phyloP scores from a whole-genome alignment of 2,329 filamentous ascomycete species.

The Zopfia rhizophila region DNA sequence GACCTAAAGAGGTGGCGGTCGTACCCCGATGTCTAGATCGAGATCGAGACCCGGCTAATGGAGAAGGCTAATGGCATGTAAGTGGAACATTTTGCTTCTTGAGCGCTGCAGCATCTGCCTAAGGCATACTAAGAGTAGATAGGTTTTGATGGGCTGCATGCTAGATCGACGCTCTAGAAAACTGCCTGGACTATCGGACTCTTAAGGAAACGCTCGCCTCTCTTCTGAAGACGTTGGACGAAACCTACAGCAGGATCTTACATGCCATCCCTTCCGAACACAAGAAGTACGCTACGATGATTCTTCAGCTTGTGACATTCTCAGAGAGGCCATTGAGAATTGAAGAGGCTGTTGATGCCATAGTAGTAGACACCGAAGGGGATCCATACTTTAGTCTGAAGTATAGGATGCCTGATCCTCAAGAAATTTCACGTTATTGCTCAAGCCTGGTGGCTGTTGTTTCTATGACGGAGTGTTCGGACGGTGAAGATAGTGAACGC shows the following conservation, averaged over 20 bases:
- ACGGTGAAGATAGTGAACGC: background rate
- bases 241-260: constrained; percentile 29
- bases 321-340: constrained; percentile 20
- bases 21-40: constrained; percentile 29
- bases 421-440: constrained; percentile 33
- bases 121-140: constrained; percentile 6
- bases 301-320: constrained; percentile 25
- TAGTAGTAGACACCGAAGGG: constrained; percentile 28
- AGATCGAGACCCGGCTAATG: constrained; percentile 37
- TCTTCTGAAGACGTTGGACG: constrained; percentile 26
- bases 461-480: constrained; percentile 11
- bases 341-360: constrained; percentile 20
- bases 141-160: constrained; percentile 33
- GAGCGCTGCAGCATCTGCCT: background rate
- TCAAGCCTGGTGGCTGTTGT: constrained; percentile 36
- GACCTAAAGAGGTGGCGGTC: constrained; percentile 23
- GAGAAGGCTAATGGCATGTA: constrained; percentile 27
- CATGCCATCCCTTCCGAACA: constrained; percentile 14
- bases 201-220: constrained; percentile 20
- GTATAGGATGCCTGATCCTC: constrained; percentile 35
- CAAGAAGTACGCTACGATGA: constrained; percentile 16
- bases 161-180: constrained; percentile 24
- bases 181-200: constrained; percentile 14
- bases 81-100: constrained; percentile 16
- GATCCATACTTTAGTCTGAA: constrained; percentile 35